Evolutionary conservation across 345 rosid species (phyloP).

Genomic region (Limnanthes douglasii): DNA sequence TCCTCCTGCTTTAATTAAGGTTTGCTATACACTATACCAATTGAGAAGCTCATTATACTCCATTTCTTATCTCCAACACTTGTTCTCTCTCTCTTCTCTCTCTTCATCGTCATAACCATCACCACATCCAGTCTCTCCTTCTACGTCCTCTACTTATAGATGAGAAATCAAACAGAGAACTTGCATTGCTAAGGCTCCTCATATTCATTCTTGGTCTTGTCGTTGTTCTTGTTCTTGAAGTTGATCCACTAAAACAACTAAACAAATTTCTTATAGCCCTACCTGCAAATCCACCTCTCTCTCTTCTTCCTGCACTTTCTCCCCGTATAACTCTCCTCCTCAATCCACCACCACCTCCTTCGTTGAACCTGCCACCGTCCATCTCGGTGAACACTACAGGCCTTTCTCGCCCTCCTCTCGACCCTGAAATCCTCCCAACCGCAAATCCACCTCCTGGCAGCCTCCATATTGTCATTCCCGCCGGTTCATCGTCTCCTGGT

Average conservation of each 20-base stretch:
- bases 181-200: too few species aligned
- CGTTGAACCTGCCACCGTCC: conserved; percentile 64
- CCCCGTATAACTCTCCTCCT: conserved; percentile 76
- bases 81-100: too few species aligned
- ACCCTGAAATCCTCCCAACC: conserved; percentile 74
- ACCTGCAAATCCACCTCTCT: conserved; percentile 30
- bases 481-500: conserved; percentile 22
- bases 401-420: conserved; percentile 56
- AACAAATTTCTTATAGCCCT: conserved; percentile 25
- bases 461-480: conserved; percentile 90
- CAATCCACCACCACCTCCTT: conserved; percentile 26
- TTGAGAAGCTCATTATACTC: too few species aligned
- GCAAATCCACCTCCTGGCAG: conserved; percentile 92
- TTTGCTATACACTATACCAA: too few species aligned
- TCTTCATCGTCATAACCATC: too few species aligned
- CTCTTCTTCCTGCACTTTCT: conserved; percentile 33
- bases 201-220: too few species aligned
- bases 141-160: too few species aligned
- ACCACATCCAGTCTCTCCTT: too few species aligned
- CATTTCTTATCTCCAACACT: too few species aligned
- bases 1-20: too few species aligned
- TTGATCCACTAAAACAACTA: conserved; percentile 42
- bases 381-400: conserved; percentile 88
- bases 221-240: too few species aligned
- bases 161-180: too few species aligned